phyloP scores from a whole-genome alignment of 1,139 yeast species.

The Suhomyces panamericanus region DNA sequence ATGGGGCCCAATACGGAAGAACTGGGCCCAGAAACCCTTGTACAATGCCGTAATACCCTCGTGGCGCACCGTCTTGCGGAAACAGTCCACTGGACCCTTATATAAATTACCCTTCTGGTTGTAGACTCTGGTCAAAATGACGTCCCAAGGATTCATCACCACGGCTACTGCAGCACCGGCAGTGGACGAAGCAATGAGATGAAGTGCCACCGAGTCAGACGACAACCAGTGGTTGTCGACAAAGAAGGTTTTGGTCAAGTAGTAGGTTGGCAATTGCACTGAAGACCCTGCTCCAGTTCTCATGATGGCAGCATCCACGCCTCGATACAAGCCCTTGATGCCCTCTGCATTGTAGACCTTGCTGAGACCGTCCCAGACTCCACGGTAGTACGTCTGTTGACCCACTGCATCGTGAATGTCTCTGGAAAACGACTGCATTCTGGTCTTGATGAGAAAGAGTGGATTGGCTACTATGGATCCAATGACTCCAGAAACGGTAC shows the following conservation, averaged over 20 bases:
- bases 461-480: constrained; percentile 94
- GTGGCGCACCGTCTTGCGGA: constrained; percentile 70
- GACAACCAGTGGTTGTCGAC: constrained; percentile 47
- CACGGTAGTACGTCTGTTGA: constrained; percentile 84
- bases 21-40: constrained; percentile 93
- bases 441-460: constrained; percentile 83
- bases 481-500: constrained; percentile 80
- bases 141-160: constrained; percentile 98
- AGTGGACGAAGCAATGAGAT: constrained; percentile 70
- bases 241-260: constrained; percentile 64
- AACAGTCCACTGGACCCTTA: constrained; percentile 85
- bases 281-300: constrained; percentile 96
- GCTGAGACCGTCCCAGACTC: constrained; percentile 65
- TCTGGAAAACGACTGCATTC: constrained; percentile 88
- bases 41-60: constrained; percentile 91
- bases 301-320: constrained; percentile 90
- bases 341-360: constrained; percentile 71
- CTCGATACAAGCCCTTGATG: constrained; percentile 75
- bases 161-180: constrained; percentile 93
- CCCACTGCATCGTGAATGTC: constrained; percentile 56
- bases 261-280: constrained; percentile 93
- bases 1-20: constrained; percentile 92
- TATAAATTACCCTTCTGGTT: constrained; percentile 90
- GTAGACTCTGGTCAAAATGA: constrained; percentile 87
- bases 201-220: constrained; percentile 67